Percentiles rank a stretch among this genome's conserved stretches.
These are phyloP conservation scores for Naganishia friedmannii DNA, from an alignment of 768 basidiomycete genomes.

Conservation along the genomic window DNA sequence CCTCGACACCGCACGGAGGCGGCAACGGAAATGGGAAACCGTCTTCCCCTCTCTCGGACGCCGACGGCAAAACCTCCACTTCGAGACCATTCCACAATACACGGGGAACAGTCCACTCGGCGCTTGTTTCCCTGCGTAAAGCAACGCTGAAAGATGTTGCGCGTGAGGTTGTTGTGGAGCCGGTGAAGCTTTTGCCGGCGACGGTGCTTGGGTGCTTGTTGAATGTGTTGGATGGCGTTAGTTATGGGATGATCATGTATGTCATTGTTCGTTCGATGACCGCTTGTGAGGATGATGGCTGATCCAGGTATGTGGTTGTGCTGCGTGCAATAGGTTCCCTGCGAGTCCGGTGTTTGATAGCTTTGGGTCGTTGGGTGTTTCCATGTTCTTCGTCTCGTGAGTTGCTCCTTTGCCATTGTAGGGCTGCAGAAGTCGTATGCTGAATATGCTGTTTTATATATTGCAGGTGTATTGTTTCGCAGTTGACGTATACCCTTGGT, in stretches of 20 bases:
- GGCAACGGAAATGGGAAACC: not conserved
- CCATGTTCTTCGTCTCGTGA: slow-evolving; percentile 87
- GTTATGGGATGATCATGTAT: slow-evolving; percentile 75
- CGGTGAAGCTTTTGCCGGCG: slow-evolving; percentile 62
- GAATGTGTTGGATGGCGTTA: slow-evolving; percentile 90
- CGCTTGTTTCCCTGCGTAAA: slow-evolving; percentile 29
- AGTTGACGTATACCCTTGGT: slow-evolving; percentile 78
- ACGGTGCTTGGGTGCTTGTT: slow-evolving; percentile 78
- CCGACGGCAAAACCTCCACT: not conserved
- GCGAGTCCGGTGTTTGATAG: slow-evolving; percentile 72
- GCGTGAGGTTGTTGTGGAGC: slow-evolving; percentile 40
- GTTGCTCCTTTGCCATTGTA: slow-evolving; percentile 40
- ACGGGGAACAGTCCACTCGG: not conserved
- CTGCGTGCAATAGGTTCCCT: slow-evolving; percentile 68
- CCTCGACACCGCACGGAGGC: not conserved
- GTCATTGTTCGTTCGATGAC: slow-evolving; percentile 18
- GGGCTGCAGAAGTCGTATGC: slow-evolving; percentile 21
- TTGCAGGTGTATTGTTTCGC: slow-evolving; percentile 67
- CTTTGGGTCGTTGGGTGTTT: slow-evolving; percentile 84
- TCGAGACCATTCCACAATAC: not conserved
- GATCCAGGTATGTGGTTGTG: not conserved
- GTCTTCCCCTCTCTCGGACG: not conserved
- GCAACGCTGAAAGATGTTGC: slow-evolving; percentile 42
- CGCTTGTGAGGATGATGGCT: not conserved
- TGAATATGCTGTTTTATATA: not conserved